Evolutionary conservation across 768 basidiomycete genomes (phyloP).

Genomic region (Lactifluus subvellereus): DNA sequence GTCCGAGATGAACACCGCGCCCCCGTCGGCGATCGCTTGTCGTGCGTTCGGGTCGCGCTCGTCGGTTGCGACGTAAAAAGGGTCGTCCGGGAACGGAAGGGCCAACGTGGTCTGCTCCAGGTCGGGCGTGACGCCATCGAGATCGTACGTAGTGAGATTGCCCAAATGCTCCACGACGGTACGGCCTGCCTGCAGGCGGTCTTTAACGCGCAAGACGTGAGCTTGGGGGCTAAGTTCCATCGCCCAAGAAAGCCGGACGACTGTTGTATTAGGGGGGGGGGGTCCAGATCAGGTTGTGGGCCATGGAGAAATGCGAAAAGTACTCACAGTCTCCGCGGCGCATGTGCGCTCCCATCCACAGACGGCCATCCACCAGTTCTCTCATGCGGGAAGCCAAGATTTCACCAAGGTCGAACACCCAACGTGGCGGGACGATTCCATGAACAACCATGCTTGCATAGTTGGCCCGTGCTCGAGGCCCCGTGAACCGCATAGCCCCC

Average conservation of each 20-base stretch:
- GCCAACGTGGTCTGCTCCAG: slow-evolving; percentile 1
- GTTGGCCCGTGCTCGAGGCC: neutral
- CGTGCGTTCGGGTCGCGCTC: slow-evolving; percentile 36
- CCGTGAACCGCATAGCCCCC: slow-evolving; percentile 24
- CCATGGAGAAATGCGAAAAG: neutral
- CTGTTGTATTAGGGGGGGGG: slow-evolving; percentile 20
- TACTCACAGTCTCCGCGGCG: slow-evolving; percentile 40
- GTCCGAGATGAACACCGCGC: slow-evolving; percentile 39
- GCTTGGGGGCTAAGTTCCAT: slow-evolving; percentile 34
- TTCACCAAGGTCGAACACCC: slow-evolving; percentile 31
- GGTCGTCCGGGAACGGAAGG: slow-evolving; percentile 11
- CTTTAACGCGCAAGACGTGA: slow-evolving; percentile 34
- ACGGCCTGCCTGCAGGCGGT: slow-evolving; percentile 28
- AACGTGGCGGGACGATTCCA: neutral
- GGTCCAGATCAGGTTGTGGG: neutral
- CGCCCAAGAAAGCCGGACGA: slow-evolving; percentile 33
- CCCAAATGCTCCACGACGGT: slow-evolving; percentile 24
- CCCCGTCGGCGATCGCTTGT: slow-evolving; percentile 31
- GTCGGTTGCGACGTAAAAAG: slow-evolving; percentile 37
- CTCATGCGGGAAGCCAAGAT: slow-evolving; percentile 33
- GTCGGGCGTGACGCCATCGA: slow-evolving; percentile 10
- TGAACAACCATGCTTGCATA: slow-evolving; percentile 18
- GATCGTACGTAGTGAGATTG: slow-evolving; percentile 9
- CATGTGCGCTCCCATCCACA: slow-evolving; percentile 43
- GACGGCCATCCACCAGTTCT: slow-evolving; percentile 29